phyloP scores from a whole-genome alignment of 2,329 filamentous ascomycete species.

The Trichoderma hamatum region DNA sequence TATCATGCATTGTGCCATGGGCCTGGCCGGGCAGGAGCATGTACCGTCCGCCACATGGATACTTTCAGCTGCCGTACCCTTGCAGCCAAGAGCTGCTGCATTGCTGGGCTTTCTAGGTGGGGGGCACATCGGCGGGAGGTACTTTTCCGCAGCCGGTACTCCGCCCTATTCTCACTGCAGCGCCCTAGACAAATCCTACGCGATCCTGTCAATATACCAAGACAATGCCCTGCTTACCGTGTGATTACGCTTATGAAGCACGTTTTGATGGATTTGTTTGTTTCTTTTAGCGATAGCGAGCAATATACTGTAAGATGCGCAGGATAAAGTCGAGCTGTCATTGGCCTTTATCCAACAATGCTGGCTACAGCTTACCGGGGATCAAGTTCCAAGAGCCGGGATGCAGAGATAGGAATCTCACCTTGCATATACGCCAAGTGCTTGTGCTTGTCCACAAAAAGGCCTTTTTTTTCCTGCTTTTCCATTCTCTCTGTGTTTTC shows the following conservation, averaged over 20 bases:
- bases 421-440: neutral
- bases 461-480: neutral
- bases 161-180: neutral
- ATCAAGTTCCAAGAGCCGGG: neutral
- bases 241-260: too few relatives aligned
- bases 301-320: neutral
- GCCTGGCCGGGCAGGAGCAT: neutral
- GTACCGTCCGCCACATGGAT: neutral
- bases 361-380: neutral
- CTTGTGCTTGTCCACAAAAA: too few relatives aligned
- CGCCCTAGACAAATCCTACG: neutral
- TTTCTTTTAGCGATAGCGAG: neutral
- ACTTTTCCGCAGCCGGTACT: neutral
- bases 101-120: neutral
- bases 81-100: neutral
- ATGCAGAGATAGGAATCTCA: neutral
- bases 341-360: neutral
- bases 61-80: neutral
- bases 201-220: neutral
- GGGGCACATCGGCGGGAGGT: neutral
- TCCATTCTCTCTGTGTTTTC: neutral
- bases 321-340: neutral
- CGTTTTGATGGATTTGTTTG: too few relatives aligned
- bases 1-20: neutral
- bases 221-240: neutral